These are phyloP conservation scores for Cystobasidiaceae sp. DNA, from an alignment of 1,284 basidiomycete genomes.

Conservation along the genomic window DNA sequence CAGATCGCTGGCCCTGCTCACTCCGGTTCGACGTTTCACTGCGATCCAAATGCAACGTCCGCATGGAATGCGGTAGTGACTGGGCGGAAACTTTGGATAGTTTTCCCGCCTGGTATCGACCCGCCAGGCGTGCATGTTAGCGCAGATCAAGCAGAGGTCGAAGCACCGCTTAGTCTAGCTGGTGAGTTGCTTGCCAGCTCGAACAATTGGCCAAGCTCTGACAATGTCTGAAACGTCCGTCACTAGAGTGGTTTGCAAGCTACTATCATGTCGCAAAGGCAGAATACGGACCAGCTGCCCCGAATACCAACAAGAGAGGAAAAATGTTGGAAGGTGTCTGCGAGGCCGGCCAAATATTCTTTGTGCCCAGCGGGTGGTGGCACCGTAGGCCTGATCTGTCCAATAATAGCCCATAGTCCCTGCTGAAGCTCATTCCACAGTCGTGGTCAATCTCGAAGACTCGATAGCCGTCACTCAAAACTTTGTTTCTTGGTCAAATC, in stretches of 20 bases:
- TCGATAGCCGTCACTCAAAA: conserved; percentile 51
- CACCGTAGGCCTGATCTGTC: conserved; percentile 34
- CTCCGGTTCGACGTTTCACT: conserved; percentile 45
- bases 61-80: conserved; percentile 51
- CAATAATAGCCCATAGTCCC: conserved; percentile 6
- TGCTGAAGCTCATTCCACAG: conserved; percentile 14
- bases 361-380: conserved; percentile 44
- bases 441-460: conserved; percentile 45
- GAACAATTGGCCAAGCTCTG: background rate
- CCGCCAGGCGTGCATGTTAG: conserved; percentile 50
- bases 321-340: conserved; percentile 49
- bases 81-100: conserved; percentile 49
- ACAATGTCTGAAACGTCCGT: background rate
- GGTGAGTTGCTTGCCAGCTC: conserved; percentile 32
- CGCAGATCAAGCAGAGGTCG: conserved; percentile 46
- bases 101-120: conserved; percentile 47
- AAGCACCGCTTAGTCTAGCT: conserved; percentile 46
- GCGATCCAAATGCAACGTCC: conserved; percentile 43
- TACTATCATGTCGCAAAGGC: conserved; percentile 46
- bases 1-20: conserved; percentile 44
- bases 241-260: conserved; percentile 48
- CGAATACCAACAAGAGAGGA: conserved; percentile 38
- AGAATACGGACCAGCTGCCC: conserved; percentile 43
- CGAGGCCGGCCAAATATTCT: conserved; percentile 43
- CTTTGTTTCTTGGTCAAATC: conserved; percentile 49